A percentile compares a stretch with the other conserved stretches of the same genome.
phyloP scores from a whole-genome alignment of 2,329 filamentous ascomycete species.

The Dendrostoma leiphaemia region DNA sequence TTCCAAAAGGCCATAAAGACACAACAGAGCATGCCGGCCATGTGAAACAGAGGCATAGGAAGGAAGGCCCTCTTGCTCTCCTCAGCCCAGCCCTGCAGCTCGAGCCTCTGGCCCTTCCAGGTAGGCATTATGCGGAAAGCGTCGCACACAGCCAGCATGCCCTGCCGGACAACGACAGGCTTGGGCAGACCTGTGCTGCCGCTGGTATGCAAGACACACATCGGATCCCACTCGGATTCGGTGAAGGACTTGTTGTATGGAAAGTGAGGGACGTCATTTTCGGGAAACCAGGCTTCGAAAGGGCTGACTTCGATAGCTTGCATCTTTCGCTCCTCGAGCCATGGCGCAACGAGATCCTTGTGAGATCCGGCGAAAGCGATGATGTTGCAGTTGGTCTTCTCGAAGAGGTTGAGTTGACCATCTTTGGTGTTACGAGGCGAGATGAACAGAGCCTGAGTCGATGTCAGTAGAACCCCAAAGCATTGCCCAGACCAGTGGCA shows the following conservation, averaged over 20 bases:
- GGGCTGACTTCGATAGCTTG: slow-evolving; percentile 32
- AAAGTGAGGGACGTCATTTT: slow-evolving; percentile 31
- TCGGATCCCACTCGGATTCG: slow-evolving; percentile 39
- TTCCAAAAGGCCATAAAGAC: slow-evolving; percentile 30
- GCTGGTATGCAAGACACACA: slow-evolving; percentile 42
- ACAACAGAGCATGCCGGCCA: slow-evolving; percentile 30
- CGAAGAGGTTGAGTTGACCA: slow-evolving; percentile 43
- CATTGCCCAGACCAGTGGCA: not conserved
- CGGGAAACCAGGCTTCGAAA: slow-evolving; percentile 34
- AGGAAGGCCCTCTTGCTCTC: slow-evolving; percentile 5
- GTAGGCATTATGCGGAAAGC: slow-evolving; percentile 24
- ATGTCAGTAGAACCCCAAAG: not conserved
- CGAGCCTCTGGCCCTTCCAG: slow-evolving; percentile 16
- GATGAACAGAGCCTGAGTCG: slow-evolving; percentile 37
- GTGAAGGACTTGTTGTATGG: slow-evolving; percentile 41
- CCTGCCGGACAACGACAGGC: slow-evolving; percentile 39
- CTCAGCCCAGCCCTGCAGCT: not conserved
- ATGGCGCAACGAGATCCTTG: slow-evolving; percentile 32
- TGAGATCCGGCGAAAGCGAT: slow-evolving; percentile 33
- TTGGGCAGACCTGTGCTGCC: slow-evolving; percentile 47
- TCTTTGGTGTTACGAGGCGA: slow-evolving; percentile 45
- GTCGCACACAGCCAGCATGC: slow-evolving; percentile 36
- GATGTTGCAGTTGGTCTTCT: slow-evolving; percentile 40
- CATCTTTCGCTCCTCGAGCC: slow-evolving; percentile 38
- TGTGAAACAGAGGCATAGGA: slow-evolving; percentile 39